phyloP scores from a whole-genome alignment of 805 yeast genomes.

The Sporopachydermia lactativora region DNA sequence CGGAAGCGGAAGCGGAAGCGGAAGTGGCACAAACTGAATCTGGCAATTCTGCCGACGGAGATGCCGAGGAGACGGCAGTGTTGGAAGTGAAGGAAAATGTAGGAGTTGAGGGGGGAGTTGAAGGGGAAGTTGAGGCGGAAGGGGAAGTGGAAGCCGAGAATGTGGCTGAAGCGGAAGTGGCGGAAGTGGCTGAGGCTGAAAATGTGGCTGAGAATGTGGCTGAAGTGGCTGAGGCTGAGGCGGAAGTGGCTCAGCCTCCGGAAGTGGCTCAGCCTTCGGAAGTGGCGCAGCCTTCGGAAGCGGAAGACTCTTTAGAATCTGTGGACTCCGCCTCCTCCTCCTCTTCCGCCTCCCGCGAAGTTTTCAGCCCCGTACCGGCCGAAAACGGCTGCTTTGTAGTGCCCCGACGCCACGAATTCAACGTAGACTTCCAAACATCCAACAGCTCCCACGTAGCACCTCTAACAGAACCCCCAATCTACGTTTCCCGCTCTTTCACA shows the following conservation, averaged over 20 bases:
- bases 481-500: constrained; percentile 73
- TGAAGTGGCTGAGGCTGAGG: neutral
- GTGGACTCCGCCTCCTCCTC: neutral
- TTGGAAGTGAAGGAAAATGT: constrained; percentile 5
- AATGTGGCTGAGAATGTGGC: neutral
- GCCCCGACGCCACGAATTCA: constrained; percentile 11
- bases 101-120: constrained; percentile 4
- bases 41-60: constrained; percentile 8
- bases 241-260: neutral
- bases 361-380: constrained; percentile 1
- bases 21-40: no score
- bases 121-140: neutral
- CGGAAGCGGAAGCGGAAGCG: constrained; percentile 6
- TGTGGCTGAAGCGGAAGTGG: constrained; percentile 16
- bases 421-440: constrained; percentile 28
- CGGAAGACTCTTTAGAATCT: neutral
- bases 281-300: neutral
- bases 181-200: neutral
- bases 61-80: constrained; percentile 7
- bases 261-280: neutral
- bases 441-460: constrained; percentile 31
- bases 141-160: constrained; percentile 18
- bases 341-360: neutral
- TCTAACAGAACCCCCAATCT: constrained; percentile 41
- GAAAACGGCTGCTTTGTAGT: constrained; percentile 1